Evolutionary conservation across 768 basidiomycete genomes (phyloP).

Genomic region (Naematelia aurantialba): DNA sequence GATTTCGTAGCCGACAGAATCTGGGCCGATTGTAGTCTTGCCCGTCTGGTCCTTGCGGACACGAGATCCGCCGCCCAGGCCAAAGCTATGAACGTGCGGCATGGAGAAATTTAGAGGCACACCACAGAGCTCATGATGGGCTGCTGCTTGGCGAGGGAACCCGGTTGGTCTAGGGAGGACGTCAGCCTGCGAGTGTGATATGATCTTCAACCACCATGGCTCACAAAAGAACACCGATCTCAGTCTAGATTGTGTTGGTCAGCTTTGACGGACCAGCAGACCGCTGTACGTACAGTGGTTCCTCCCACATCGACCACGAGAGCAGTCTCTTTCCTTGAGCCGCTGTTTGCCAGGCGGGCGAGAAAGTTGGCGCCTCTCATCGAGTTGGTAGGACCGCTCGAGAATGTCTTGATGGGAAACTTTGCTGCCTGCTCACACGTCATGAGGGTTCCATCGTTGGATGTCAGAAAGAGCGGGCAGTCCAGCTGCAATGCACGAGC

Average conservation of each 20-base stretch:
- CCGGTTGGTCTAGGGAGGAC: slow-evolving; percentile 63
- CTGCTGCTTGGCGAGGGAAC: slow-evolving; percentile 61
- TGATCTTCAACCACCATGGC: slow-evolving; percentile 10
- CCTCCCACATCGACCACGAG: slow-evolving; percentile 64
- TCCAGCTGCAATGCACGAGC: slow-evolving; percentile 53
- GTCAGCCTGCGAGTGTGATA: slow-evolving; percentile 53
- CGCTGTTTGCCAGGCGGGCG: slow-evolving; percentile 52
- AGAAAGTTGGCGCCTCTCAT: slow-evolving; percentile 67
- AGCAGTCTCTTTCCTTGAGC: slow-evolving; percentile 21
- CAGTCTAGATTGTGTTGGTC: too few species aligned
- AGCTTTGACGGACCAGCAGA: slow-evolving; percentile 1
- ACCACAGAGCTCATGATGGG: slow-evolving; percentile 62
- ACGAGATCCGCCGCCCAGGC: slow-evolving; percentile 64
- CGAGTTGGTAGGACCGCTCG: slow-evolving; percentile 64
- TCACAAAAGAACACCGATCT: slow-evolving; percentile 63
- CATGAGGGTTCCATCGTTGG: slow-evolving; percentile 47
- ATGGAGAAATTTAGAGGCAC: slow-evolving; percentile 55
- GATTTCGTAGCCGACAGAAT: slow-evolving; percentile 62
- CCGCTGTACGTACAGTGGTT: slow-evolving; percentile 52
- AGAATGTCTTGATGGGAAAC: slow-evolving; percentile 64
- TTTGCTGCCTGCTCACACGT: slow-evolving; percentile 54
- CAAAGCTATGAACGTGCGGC: slow-evolving; percentile 55
- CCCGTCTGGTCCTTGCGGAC: slow-evolving; percentile 52
- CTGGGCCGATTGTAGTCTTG: slow-evolving; percentile 60
- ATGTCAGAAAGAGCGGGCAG: slow-evolving; percentile 53